Conservation (phyloP, 331 rosid species). For the Rosa hybrid region DNA sequence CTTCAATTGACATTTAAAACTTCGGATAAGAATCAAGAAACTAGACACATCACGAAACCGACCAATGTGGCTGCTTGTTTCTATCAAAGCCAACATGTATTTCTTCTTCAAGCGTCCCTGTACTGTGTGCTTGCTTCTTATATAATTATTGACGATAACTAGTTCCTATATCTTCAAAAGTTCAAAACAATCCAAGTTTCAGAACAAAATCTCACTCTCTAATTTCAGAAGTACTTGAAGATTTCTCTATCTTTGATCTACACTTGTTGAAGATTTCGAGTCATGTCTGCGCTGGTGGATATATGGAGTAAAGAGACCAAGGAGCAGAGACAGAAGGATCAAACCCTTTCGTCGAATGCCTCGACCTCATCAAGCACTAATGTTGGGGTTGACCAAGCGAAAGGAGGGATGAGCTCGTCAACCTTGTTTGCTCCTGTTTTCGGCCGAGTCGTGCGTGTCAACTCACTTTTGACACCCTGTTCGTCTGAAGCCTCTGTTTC, state of each 20-base stretch:
- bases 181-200: constrained; percentile 1
- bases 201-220: neutral
- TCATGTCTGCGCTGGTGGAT: constrained; percentile 57
- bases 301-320: constrained; percentile 54
- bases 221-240: neutral
- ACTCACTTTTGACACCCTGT: constrained; percentile 29
- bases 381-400: constrained; percentile 10
- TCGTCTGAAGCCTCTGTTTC: constrained; percentile 63
- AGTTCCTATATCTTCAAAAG: neutral
- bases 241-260: neutral
- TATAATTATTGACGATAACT: constrained; percentile 9
- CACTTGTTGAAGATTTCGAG: neutral
- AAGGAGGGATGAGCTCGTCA: constrained; percentile 34
- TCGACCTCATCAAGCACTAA: constrained; percentile 24
- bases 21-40: neutral
- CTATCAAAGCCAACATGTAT: constrained; percentile 30
- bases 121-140: constrained; percentile 2
- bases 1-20: no score
- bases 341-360: constrained; percentile 28
- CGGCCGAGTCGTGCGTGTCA: constrained; percentile 26
- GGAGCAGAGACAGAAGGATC: constrained; percentile 45
- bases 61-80: neutral
- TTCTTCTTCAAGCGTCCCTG: neutral
- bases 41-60: neutral
- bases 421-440: constrained; percentile 25